These are phyloP conservation scores for Ceratocystiopsis minuta DNA, from an alignment of 2,329 filamentous ascomycete species.

Conservation along the genomic window DNA sequence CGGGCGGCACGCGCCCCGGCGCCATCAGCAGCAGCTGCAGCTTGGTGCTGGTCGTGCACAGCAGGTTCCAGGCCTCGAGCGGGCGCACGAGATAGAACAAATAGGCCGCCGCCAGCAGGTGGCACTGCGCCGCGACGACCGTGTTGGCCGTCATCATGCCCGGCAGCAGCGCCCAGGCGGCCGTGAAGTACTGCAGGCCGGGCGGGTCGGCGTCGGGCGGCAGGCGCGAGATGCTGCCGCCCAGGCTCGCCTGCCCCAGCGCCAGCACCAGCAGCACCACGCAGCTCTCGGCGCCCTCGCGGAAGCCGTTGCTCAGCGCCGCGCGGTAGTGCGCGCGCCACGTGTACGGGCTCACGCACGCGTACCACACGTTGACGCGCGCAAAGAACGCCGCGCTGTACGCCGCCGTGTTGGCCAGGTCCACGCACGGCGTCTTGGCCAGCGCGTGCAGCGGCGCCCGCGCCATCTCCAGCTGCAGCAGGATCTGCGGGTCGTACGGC, in stretches of 20 bases:
- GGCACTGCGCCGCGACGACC: constrained; percentile 61
- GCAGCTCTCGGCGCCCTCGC: constrained; percentile 65
- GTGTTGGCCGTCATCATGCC: constrained; percentile 66
- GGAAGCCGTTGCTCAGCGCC: constrained; percentile 57
- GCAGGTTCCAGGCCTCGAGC: constrained; percentile 64
- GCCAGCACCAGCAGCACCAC: constrained; percentile 64
- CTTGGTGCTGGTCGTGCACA: constrained; percentile 68
- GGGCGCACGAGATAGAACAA: constrained; percentile 68
- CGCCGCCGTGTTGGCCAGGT: constrained; percentile 54
- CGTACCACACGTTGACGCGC: constrained; percentile 70
- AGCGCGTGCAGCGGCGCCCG: constrained; percentile 54
- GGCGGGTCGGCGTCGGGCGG: constrained; percentile 26
- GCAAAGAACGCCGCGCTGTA: constrained; percentile 71
- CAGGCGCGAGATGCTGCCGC: constrained; percentile 58
- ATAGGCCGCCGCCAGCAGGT: constrained; percentile 64
- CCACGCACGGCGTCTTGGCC: constrained; percentile 46
- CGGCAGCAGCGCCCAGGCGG: constrained; percentile 61
- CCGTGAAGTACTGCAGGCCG: constrained; percentile 62
- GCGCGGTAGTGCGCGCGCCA: constrained; percentile 62
- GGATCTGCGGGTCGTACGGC: constrained; percentile 64
- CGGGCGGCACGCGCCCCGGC: constrained; percentile 46
- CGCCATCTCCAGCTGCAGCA: constrained; percentile 65
- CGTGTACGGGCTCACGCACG: constrained; percentile 66
- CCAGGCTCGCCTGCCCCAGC: constrained; percentile 56
- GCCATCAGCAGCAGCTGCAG: constrained; percentile 61